These are phyloP conservation scores for Daldinia bambusicola DNA, from an alignment of 495 filamentous ascomycete species.

Conservation along the genomic window DNA sequence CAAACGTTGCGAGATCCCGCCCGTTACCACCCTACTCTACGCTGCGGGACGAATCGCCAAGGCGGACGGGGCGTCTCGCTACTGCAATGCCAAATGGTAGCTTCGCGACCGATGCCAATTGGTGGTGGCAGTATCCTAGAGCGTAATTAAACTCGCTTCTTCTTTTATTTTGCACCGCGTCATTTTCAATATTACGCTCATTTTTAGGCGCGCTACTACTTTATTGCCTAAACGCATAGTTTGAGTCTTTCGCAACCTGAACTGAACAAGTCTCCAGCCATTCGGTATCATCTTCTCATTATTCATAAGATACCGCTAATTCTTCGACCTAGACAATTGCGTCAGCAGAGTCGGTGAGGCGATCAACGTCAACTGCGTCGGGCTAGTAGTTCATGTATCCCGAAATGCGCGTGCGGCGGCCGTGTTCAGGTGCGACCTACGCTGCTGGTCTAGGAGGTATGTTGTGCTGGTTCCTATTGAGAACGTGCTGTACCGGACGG, in stretches of 20 bases:
- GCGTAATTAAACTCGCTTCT: conserved; percentile 36
- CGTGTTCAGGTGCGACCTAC: background rate
- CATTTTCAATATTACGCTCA: conserved; percentile 19
- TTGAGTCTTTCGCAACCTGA: too few relatives aligned
- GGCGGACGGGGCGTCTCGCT: conserved; percentile 40
- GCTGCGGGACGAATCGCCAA: conserved; percentile 40
- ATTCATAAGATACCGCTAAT: background rate
- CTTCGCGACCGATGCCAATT: conserved; percentile 18
- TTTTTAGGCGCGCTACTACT: conserved; percentile 14
- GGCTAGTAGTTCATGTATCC: background rate
- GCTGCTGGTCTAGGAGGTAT: background rate
- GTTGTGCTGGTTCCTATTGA: conserved; percentile 41
- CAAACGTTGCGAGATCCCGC: conserved; percentile 33
- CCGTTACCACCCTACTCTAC: conserved; percentile 38
- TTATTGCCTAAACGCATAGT: background rate
- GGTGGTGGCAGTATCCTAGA: conserved; percentile 15
- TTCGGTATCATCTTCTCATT: background rate
- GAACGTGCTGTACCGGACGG: conserved; percentile 16
- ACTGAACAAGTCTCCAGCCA: background rate
- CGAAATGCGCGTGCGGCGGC: conserved; percentile 9
- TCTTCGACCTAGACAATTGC: conserved; percentile 14
- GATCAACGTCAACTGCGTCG: background rate
- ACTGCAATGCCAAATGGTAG: conserved; percentile 25
- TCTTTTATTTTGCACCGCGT: conserved; percentile 9
- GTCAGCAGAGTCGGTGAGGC: conserved; percentile 20